Evolutionary conservation across 805 yeast genomes (phyloP), one percentile per base, ranked within the genome.

Genomic region (Barnettozyma wickerhamii): DNA sequence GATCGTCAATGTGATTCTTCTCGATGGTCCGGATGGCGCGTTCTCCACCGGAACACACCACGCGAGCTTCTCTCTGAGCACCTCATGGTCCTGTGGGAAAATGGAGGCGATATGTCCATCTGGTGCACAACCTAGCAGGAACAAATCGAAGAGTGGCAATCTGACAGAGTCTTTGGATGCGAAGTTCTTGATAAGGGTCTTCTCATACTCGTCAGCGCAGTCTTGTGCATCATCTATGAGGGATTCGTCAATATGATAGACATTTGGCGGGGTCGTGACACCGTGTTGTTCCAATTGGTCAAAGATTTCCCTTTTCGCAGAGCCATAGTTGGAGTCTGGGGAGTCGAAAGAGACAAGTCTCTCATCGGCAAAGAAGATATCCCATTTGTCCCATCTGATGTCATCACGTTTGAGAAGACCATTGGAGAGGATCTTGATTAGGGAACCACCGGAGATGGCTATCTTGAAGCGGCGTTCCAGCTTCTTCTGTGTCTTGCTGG

Each of bases 41-140:
- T 88, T 84, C 48, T 78, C 83, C 7, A 91, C 95, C 1, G 97
- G 95, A 19, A 87, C 84, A 48, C 90, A 90, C 97, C 98, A 91
- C 2, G 97, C 97, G 51, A 84, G 74, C 47, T 82, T 77, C 62
- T 91, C 99, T 58, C 97, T 75, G 50, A 91, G 69, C 41, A 85
- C 83, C 51, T 86, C 93, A 56, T 86, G 93, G 47, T 65, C 67
- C 59, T 84, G 83, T 18, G 99, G 99, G 71, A 91, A 91, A 41
- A 91, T 74, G n/a, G 95, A 88, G 38, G 96, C 96, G 57, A 88
- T 86, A 63, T 91, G 99, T 18, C 99, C 99, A 63, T 91, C 99
- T 3, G 98, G 98, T 1, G 99, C 99, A 71, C 98, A 91, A 19
- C 99, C 99, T 44, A 93, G 71, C 50, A 93, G 69, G 47, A 93